Evolutionary conservation across 768 basidiomycete genomes (phyloP).

Genomic region (Sarcomyxa edulis): DNA sequence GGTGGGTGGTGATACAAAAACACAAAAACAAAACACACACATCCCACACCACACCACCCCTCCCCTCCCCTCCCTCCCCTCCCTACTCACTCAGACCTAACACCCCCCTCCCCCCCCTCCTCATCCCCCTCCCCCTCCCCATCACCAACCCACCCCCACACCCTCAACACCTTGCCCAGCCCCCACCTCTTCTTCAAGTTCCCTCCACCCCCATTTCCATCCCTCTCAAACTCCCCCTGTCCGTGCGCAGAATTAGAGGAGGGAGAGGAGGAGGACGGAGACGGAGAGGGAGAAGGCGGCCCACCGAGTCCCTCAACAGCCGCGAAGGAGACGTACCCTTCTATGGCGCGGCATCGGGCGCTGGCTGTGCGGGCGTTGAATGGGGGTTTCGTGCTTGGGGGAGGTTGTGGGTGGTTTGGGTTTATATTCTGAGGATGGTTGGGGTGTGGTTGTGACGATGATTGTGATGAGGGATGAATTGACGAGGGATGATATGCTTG

Average conservation of each 20-base stretch:
- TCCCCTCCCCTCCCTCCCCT: too few relatives aligned
- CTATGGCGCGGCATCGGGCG: slow-evolving; percentile 47
- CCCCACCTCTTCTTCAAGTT: slow-evolving; percentile 4
- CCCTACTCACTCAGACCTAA: too few relatives aligned
- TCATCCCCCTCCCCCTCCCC: too few relatives aligned
- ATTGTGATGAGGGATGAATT: neutral
- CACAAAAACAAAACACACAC: too few relatives aligned
- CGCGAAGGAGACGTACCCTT: slow-evolving; percentile 67
- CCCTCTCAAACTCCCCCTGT: slow-evolving; percentile 7
- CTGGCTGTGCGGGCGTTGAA: slow-evolving; percentile 64
- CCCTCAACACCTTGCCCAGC: slow-evolving; percentile 5
- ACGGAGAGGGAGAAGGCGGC: slow-evolving; percentile 35
- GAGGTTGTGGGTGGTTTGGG: neutral
- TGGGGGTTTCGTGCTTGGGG: slow-evolving; percentile 6
- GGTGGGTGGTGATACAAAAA: too few relatives aligned
- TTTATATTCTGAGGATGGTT: neutral
- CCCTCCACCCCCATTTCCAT: slow-evolving; percentile 4
- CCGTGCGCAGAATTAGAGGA: too few relatives aligned
- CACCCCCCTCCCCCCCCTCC: too few relatives aligned
- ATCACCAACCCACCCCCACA: neutral
- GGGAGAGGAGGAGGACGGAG: slow-evolving; percentile 8
- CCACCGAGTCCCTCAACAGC: slow-evolving; percentile 62
- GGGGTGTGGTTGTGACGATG: slow-evolving; percentile 1
- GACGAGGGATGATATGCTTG: too few relatives aligned
- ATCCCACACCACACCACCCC: too few relatives aligned